Evolutionary conservation across 768 basidiomycete genomes (phyloP), one percentile per base, ranked within the genome.

Genomic region (Pleurotus citrinopileatus): DNA sequence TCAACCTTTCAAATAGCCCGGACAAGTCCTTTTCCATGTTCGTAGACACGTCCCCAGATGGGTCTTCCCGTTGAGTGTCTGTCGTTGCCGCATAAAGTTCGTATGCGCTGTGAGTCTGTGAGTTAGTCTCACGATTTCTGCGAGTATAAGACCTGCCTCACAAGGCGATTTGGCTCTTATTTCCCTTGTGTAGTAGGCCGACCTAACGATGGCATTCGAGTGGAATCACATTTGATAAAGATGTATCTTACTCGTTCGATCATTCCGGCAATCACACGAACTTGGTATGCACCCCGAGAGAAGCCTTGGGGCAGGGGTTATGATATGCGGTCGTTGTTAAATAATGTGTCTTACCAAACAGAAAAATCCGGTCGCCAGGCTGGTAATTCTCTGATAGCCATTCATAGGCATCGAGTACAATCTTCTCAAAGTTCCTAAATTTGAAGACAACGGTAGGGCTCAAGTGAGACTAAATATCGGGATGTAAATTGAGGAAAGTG

Each of bases 251-350:
- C n/a, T n/a, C n/a, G n/a, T 12, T 70, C 60, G 17, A 78, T 75
- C 77, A 79, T 77, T 3, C 65, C 77, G 1, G 77, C 70, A 36
- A 79, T 51, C 0, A 65, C 72, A 25, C 78, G 67, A 8, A 72
- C 73, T 58, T 78, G 77, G 58, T 74, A 78, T 23, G 75, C 76
- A 2, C 77, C 77, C 13, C 77, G 74, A 2, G 77, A 79, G 59
- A 75, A 79, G 0, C 78, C 78, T 78, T n/a, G n/a, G n/a, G n/a
- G n/a, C n/a, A n/a, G n/a, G n/a, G n/a, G n/a, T n/a, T n/a, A n/a
- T n/a, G n/a, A n/a, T n/a, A n/a, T n/a, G n/a, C n/a, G n/a, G n/a
- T n/a, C n/a, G n/a, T n/a, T n/a, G n/a, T n/a, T n/a, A n/a, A n/a
- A n/a, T n/a, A n/a, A n/a, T n/a, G n/a, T n/a, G n/a, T 19, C 38